These are phyloP conservation scores for Penicillium sp. DNA, from an alignment of 2,329 filamentous ascomycete species.

Conservation along the genomic window DNA sequence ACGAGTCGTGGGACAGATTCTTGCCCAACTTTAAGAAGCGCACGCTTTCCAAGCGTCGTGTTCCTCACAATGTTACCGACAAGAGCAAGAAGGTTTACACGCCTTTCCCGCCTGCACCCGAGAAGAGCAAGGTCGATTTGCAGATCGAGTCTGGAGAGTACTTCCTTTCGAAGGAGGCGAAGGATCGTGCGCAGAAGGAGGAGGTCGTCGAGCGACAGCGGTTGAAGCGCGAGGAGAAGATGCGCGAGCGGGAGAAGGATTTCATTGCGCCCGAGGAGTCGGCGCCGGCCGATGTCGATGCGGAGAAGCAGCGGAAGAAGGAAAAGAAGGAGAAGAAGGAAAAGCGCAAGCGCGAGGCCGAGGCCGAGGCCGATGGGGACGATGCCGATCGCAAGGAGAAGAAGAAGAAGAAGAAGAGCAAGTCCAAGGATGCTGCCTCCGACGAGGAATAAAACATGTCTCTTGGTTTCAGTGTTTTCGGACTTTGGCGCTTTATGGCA, in stretches of 20 bases:
- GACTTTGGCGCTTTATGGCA: conserved; percentile 36
- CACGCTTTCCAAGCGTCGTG: conserved; percentile 77
- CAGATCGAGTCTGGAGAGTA: conserved; percentile 99
- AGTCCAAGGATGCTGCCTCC: conserved; percentile 32
- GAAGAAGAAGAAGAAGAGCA: conserved; percentile 53
- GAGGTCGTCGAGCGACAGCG: conserved; percentile 81
- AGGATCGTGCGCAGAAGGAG: conserved; percentile 77
- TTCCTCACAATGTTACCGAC: conserved; percentile 83
- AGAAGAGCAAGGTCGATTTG: conserved; percentile 98
- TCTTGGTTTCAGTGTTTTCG: conserved; percentile 19
- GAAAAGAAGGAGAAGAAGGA: conserved; percentile 49
- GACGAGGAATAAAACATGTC: conserved; percentile 26
- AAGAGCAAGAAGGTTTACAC: conserved; percentile 95
- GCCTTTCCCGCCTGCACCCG: conserved; percentile 91
- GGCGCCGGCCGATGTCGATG: conserved; percentile 54
- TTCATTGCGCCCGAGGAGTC: conserved; percentile 85
- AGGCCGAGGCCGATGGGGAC: conserved; percentile 33
- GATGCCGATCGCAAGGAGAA: conserved; percentile 60
- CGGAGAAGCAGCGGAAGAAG: conserved; percentile 55
- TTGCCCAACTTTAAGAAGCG: conserved; percentile 96
- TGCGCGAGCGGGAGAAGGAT: conserved; percentile 78
- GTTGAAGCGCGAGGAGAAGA: conserved; percentile 83
- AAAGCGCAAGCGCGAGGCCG: conserved; percentile 40
- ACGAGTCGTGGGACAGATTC: conserved; percentile 94
- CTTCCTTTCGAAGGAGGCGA: conserved; percentile 89